These are phyloP conservation scores for Phaffomyces opuntiae DNA, from an alignment of 805 yeast genomes.

Conservation along the genomic window DNA sequence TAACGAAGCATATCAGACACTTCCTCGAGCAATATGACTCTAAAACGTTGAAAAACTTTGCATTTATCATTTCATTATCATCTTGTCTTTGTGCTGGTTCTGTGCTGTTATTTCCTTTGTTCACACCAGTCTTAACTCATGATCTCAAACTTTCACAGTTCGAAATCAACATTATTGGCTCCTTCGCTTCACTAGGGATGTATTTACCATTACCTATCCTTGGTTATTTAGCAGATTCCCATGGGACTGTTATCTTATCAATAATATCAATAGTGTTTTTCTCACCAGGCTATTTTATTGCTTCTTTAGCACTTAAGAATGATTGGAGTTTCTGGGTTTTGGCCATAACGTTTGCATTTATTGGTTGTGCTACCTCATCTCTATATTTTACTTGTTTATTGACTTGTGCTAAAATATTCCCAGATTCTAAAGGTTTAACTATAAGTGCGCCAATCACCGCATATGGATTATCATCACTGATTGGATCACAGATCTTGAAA, in stretches of 20 bases:
- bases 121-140: conserved; percentile 59
- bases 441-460: conserved; percentile 85
- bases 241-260: conserved; percentile 72
- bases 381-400: conserved; percentile 63
- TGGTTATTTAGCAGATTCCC: conserved; percentile 79
- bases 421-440: conserved; percentile 67
- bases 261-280: conserved; percentile 52
- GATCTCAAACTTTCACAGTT: conserved; percentile 58
- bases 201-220: conserved; percentile 76
- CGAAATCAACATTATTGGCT: conserved; percentile 66
- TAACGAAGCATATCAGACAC: conserved; percentile 39
- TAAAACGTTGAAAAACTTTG: conserved; percentile 33
- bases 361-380: conserved; percentile 70
- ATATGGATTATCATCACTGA: conserved; percentile 75
- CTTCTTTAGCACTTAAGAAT: conserved; percentile 30
- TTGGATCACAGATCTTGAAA: conserved; percentile 59
- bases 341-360: conserved; percentile 45
- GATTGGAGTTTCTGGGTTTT: conserved; percentile 27
- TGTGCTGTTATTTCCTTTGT: conserved; percentile 73
- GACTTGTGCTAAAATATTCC: conserved; percentile 84
- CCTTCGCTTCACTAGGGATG: conserved; percentile 71
- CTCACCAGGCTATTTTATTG: conserved; percentile 59
- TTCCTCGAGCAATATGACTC: conserved; percentile 36
- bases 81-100: conserved; percentile 79
- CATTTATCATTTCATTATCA: conserved; percentile 50